phyloP scores from a whole-genome alignment of 352 stramenopile species.

The Phytophthora idaei region DNA sequence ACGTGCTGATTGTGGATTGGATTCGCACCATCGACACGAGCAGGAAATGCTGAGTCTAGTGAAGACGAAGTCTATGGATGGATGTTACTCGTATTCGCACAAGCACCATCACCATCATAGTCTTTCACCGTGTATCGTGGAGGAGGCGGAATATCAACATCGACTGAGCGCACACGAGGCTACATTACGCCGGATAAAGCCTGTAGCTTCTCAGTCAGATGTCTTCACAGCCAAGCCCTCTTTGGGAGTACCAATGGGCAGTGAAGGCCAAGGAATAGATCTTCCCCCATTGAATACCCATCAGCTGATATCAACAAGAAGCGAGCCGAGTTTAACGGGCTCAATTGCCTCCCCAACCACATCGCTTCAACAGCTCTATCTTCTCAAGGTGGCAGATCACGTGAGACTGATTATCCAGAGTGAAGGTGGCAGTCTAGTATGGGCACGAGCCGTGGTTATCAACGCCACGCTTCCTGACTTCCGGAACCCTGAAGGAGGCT shows the following conservation, averaged over 20 bases:
- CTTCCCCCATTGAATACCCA: constrained; percentile 5
- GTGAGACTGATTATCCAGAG: constrained; percentile 47
- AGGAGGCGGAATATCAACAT: constrained; percentile 33
- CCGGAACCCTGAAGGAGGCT: constrained; percentile 6
- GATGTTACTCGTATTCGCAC: constrained; percentile 25
- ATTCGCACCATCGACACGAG: constrained; percentile 13
- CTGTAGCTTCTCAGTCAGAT: constrained; percentile 34
- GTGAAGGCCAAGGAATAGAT: not conserved
- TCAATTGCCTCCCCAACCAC: constrained; percentile 30
- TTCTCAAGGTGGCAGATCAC: constrained; percentile 61
- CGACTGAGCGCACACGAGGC: constrained; percentile 22
- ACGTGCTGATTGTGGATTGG: constrained; percentile 7
- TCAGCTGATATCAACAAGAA: constrained; percentile 30
- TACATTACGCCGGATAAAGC: constrained; percentile 32
- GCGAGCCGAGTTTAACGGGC: constrained; percentile 45
- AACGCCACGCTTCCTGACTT: constrained; percentile 33
- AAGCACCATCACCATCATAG: constrained; percentile 36
- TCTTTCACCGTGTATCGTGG: constrained; percentile 16
- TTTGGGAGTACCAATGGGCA: constrained; percentile 1
- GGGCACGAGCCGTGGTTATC: constrained; percentile 68
- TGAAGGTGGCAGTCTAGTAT: constrained; percentile 63
- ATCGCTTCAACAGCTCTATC: constrained; percentile 49
- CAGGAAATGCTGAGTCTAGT: constrained; percentile 17
- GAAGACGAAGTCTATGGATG: constrained; percentile 7
- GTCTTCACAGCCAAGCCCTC: constrained; percentile 35